Base-by-base conservation (phyloP, 2,329 filamentous ascomycete species). In the Berkeleyomyces rouxiae region DNA sequence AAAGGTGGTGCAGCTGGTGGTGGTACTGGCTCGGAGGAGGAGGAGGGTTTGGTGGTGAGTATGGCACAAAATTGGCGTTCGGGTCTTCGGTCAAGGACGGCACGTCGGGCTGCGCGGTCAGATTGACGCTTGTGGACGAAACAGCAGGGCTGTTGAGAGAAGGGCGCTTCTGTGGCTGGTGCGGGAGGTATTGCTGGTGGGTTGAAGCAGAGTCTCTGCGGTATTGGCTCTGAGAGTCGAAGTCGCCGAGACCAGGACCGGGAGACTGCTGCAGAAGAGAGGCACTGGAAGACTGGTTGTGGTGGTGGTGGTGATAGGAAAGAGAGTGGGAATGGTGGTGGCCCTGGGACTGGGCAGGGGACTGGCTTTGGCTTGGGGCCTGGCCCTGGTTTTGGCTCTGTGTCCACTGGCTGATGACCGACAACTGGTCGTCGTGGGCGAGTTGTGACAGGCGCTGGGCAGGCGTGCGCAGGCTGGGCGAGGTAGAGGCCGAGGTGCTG, bases 401-500 rank as follows among this genome's bases (percentile, higher is more conserved):
- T 9, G 37, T 33, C 60, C 60, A 57, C 60, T 61, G 60, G 31
- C 49, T 49, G 13, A 55, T 64, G 64, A 65, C 64, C 61, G 68
- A 64, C 61, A 65, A 67, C 65, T 66, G 67, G 55, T 58, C n/a
- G 33, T 57, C 47, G 23, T 59, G 59, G 23, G 39, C 31, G 31
- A 43, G 49, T 33, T 57, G 49, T 49, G 67, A 66, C 7, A 61
- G 11, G 43, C 63, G 59, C 46, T 64, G 63, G 13, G 43, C 36
- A 31, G 49, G 49, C 36, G 23, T 64, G 55, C 60, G 66, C 37
- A 65, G 66, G 64, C 65, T 67, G 59, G 65, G 66, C 37, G 59
- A 69, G 64, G 64, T 74, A 46, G 62, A 59, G 55, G 55, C 73
- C 43, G 76, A 77, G 66, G 78, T 76, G 76, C 79, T 79, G 70